Percentiles rank a stretch among this genome's conserved stretches.
phyloP scores from a whole-genome alignment of 2,329 filamentous ascomycete genomes.

The Chrysosporium keratinophilum region DNA sequence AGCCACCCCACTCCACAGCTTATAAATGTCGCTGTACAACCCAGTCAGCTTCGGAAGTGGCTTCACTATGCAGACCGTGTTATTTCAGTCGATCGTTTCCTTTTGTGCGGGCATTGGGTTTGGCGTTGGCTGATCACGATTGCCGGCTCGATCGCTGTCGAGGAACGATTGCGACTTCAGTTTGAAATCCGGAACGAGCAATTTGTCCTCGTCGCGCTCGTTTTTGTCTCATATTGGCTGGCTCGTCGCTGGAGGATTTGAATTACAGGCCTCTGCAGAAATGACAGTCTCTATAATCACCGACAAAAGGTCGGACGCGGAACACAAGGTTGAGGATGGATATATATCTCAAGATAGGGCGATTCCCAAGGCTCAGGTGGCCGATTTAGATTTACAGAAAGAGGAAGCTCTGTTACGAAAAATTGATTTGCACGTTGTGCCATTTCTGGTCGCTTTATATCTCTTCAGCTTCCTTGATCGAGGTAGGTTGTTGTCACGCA shows the following conservation, averaged over 20 bases:
- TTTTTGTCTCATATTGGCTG: not conserved
- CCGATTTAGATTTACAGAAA: constrained; percentile 22
- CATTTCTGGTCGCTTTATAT: constrained; percentile 43
- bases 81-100: not conserved
- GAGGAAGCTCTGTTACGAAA: constrained; percentile 29
- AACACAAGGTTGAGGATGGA: not conserved
- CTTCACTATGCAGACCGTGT: not conserved
- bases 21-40: not conserved
- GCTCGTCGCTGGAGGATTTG: too few relatives aligned
- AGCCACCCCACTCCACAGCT: not conserved
- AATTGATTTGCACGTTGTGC: constrained; percentile 34
- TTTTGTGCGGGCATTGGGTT: not conserved
- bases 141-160: not conserved
- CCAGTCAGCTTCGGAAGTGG: not conserved
- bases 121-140: not conserved
- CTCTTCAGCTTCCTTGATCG: constrained; percentile 66
- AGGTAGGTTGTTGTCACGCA: constrained; percentile 20
- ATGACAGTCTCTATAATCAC: not conserved
- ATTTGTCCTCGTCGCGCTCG: not conserved
- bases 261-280: not conserved
- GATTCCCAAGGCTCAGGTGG: not conserved
- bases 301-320: not conserved
- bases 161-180: not conserved
- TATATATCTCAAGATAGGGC: not conserved
- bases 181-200: not conserved